Evolutionary conservation across 2,329 filamentous ascomycete genomes (phyloP), one percentile per base, ranked within the genome.

Genomic region (Myriosclerotinia curreyana): DNA sequence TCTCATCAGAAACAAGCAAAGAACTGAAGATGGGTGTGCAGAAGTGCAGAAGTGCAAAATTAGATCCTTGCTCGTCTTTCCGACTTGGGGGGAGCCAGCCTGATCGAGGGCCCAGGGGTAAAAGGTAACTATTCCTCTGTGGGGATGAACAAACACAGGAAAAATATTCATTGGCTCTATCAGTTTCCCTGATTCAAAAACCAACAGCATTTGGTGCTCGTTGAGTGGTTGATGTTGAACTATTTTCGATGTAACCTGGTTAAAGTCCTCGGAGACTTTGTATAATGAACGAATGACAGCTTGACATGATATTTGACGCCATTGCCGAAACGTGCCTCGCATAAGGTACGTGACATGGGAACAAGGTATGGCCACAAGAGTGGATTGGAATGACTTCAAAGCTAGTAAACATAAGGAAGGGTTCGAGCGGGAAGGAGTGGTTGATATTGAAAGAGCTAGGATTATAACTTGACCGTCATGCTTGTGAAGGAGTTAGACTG

Each of bases 301-400:
- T 34, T 40, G 63, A 34, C 50, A 62, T 62, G 49, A 54, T 38
- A 54, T 50, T 65, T 65, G 63, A 65, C 50, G 63, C 58, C 63
- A 62, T 62, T 62, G 63, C 63, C 63, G 62, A 64, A 64, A 64
- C 62, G 49, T 64, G 55, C 62, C 50, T 64, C 42, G 54, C 42
- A 46, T 58, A 58, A 59, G 55, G 55, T 59, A 25, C 28, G 55
- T 59, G 46, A 52, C 58, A 65, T 36, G 44, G 50, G 25, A 42
- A 52, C 36, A 50, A 36, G 38, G 5, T 34, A 15, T 58, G 53
- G 42, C 60, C 28, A 42, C 55, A 46, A 58, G 42, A 58, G 55
- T 58, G 55, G 55, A 58, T 58, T 49, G 20, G 20, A 50, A 49
- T n/a, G 5, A 34, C 7, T 3, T 36, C 1, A 3, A 36, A 36